Conservation (phyloP, 176 grass and related monocot genomes). For the Eremochloa ophiuroides region DNA sequence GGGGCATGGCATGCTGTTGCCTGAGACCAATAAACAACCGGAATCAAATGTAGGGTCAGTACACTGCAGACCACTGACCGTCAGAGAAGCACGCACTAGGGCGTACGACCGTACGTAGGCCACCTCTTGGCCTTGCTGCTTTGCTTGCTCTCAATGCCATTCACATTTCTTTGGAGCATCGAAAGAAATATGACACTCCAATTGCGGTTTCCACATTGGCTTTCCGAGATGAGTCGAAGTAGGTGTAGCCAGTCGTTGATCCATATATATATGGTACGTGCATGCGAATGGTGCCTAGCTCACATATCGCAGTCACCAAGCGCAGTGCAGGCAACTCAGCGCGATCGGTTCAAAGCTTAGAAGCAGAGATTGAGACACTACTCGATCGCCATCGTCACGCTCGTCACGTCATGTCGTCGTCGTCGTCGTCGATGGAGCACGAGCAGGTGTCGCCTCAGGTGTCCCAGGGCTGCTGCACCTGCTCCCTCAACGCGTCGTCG, state of each 20-base stretch:
- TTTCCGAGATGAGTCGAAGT: neutral
- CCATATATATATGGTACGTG: conserved; percentile 21
- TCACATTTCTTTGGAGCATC: conserved; percentile 29
- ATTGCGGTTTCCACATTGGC: conserved; percentile 32
- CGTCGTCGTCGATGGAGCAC: conserved; percentile 23
- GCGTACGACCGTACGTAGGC: no score
- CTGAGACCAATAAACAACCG: neutral
- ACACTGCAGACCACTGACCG: neutral
- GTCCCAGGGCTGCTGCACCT: conserved; percentile 11
- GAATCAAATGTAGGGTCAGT: neutral
- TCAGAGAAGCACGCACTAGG: conserved; percentile 27
- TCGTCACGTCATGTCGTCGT: neutral
- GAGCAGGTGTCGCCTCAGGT: neutral
- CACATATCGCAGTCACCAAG: neutral
- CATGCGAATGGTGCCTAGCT: neutral
- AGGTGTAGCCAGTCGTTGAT: neutral
- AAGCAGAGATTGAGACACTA: neutral
- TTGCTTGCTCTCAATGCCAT: conserved; percentile 15
- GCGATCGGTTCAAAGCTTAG: neutral
- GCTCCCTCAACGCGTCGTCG: conserved; percentile 42
- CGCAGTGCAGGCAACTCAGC: neutral
- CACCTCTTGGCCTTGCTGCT: neutral
- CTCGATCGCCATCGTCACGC: neutral
- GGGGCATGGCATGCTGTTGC: neutral
- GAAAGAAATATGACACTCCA: neutral